Conservation (phyloP, 2,329 filamentous ascomycete genomes). For the Colletotrichum gigasporum region DNA sequence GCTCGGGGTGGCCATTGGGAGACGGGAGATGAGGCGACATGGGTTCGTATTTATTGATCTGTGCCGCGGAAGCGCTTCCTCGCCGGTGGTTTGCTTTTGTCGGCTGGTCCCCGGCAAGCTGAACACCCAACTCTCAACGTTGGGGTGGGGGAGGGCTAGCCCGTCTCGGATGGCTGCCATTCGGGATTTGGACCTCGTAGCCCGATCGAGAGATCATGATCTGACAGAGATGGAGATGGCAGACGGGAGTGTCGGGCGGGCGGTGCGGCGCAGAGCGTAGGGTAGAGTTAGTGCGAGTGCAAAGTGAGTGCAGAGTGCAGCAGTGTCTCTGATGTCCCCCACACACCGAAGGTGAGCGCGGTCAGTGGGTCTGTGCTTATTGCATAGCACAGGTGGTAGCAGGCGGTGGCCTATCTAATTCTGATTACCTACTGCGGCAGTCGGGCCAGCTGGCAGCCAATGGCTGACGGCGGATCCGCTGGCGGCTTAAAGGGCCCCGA, state of each 20-base stretch:
- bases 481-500: constrained; percentile 9
- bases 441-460: not conserved
- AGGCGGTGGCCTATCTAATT: no score
- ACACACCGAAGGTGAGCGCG: constrained; percentile 13
- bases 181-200: no score
- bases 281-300: no score
- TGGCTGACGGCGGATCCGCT: not conserved
- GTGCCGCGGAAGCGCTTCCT: not conserved
- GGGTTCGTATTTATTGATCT: constrained; percentile 28
- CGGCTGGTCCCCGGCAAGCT: not conserved
- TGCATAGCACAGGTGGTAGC: no score
- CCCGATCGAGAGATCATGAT: not conserved
- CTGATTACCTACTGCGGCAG: no score
- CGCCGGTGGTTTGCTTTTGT: not conserved
- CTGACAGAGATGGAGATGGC: no score
- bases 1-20: not conserved
- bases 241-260: no score
- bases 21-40: not conserved
- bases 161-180: constrained; percentile 1
- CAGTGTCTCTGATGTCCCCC: not conserved
- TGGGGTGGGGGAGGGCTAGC: not conserved
- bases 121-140: constrained; percentile 13
- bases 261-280: no score
- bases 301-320: not conserved
- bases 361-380: no score